Evolutionary conservation across 169 alveolate genomes (phyloP).

Genomic region (Nephromyces sp.): DNA sequence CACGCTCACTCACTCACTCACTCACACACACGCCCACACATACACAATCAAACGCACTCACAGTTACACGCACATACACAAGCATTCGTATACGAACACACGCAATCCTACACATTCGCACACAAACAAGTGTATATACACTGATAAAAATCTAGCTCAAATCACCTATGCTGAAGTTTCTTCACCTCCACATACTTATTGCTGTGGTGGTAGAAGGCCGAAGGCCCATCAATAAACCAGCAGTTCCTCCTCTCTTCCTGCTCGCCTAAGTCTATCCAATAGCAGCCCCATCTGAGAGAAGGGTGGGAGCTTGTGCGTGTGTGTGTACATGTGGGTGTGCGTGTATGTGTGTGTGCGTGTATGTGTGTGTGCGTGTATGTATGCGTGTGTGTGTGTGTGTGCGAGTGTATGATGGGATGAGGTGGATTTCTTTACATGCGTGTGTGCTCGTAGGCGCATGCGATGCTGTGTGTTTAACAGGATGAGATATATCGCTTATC

Average conservation of each 20-base stretch:
- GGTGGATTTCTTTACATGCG: too few species aligned
- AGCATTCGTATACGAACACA: background rate
- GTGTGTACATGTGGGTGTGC: background rate
- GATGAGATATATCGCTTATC: too few species aligned
- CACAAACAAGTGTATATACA: background rate
- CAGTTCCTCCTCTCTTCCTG: constrained; percentile 54
- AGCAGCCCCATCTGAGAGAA: constrained; percentile 62
- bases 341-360: too few species aligned
- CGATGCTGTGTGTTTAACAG: background rate
- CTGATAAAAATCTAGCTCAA: background rate
- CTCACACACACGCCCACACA: too few species aligned
- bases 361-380: background rate
- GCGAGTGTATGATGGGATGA: too few species aligned
- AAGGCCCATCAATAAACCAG: constrained; percentile 71
- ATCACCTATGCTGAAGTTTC: constrained; percentile 59
- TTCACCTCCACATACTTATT: constrained; percentile 50
- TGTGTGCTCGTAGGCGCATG: background rate
- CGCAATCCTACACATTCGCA: background rate
- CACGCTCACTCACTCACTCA: too few species aligned
- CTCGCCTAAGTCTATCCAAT: constrained; percentile 68
- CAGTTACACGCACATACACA: background rate
- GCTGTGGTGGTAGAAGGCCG: constrained; percentile 56
- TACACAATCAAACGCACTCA: background rate
- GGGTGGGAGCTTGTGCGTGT: too few species aligned
- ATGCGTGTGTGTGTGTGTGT: too few species aligned